Percentiles rank a stretch among this genome's conserved stretches.
phyloP scores from a whole-genome alignment of 306 rosid species.

The barrel medic (Medicago truncatula) region MtrunA17r5.0-ANR NC_053049.1:49231501-49232000 shows the following conservation, averaged over 20 bases:
- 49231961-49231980: too few relatives aligned
- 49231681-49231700: slow-evolving; percentile 63
- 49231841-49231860: slow-evolving; percentile 10
- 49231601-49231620: slow-evolving; percentile 73
- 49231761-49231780: slow-evolving; percentile 17
- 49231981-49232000: too few relatives aligned
- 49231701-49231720: slow-evolving; percentile 42
- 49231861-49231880: background rate
- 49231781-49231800: slow-evolving; percentile 13
- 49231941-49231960: too few relatives aligned
- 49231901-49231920: too few relatives aligned
- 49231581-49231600: slow-evolving; percentile 87
- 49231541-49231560: slow-evolving; percentile 85
- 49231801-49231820: slow-evolving; percentile 14
- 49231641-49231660: slow-evolving; percentile 88
- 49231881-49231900: too few relatives aligned
- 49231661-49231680: slow-evolving; percentile 97
- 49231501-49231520: slow-evolving; percentile 73
- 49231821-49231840: slow-evolving; percentile 15
- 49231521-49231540: slow-evolving; percentile 92
- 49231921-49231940: too few relatives aligned
- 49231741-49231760: slow-evolving; percentile 20
- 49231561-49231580: slow-evolving; percentile 94
- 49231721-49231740: slow-evolving; percentile 11
- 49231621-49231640: slow-evolving; percentile 77